These are phyloP conservation scores for Metschnikowia henanensis DNA, from an alignment of 805 yeast genomes.

Conservation along the genomic window DNA sequence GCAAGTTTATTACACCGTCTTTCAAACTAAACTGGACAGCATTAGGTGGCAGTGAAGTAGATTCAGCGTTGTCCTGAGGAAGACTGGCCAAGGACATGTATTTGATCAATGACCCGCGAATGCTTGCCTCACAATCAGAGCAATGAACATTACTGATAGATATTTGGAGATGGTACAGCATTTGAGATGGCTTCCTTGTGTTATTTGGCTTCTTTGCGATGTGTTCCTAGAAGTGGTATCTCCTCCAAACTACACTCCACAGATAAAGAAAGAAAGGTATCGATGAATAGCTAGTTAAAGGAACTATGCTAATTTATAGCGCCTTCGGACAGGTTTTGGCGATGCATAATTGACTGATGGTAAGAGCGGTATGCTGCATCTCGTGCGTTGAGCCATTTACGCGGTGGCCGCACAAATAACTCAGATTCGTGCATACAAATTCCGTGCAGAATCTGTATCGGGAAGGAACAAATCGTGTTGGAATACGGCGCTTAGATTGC, in stretches of 20 bases:
- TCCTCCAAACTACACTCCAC: too few relatives aligned
- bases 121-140: slow-evolving; percentile 45
- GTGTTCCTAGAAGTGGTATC: too few relatives aligned
- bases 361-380: too few relatives aligned
- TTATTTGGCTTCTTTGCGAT: neutral
- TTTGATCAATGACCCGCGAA: slow-evolving; percentile 28
- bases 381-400: slow-evolving; percentile 3
- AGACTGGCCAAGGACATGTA: slow-evolving; percentile 18
- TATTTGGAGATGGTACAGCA: slow-evolving; percentile 8
- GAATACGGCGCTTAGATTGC: too few relatives aligned
- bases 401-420: slow-evolving; percentile 6
- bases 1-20: slow-evolving; percentile 28
- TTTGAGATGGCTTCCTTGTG: neutral
- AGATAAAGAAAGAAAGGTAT: too few relatives aligned
- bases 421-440: neutral
- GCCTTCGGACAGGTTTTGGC: too few relatives aligned
- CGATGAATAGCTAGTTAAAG: too few relatives aligned
- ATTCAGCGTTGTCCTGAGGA: slow-evolving; percentile 2
- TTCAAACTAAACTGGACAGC: slow-evolving; percentile 20
- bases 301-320: too few relatives aligned
- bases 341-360: too few relatives aligned
- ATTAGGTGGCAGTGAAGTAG: slow-evolving; percentile 3
- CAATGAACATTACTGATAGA: slow-evolving; percentile 54
- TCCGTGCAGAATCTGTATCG: neutral
- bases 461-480: too few relatives aligned